A percentile compares a stretch with the other conserved stretches of the same genome.
phyloP scores from a whole-genome alignment of 2,329 filamentous ascomycete genomes.

The Corynespora cassiicola region DNA sequence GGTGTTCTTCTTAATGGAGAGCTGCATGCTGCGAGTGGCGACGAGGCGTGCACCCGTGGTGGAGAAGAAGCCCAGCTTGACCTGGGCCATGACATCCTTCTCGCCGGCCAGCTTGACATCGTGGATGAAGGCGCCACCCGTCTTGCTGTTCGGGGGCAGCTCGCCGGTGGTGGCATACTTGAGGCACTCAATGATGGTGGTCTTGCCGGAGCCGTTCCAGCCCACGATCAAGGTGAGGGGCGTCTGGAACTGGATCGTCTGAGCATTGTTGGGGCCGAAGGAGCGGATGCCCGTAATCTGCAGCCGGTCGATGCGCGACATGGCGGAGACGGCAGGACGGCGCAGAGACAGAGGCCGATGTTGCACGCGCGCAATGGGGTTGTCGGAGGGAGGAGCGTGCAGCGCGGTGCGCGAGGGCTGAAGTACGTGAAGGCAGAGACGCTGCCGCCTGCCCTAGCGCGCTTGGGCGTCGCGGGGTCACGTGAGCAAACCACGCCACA shows the following conservation, averaged over 20 bases:
- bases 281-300: conserved; percentile 85
- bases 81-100: conserved; percentile 87
- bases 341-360: too few relatives aligned
- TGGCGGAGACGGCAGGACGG: too few relatives aligned
- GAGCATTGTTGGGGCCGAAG: conserved; percentile 76
- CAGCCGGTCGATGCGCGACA: conserved; percentile 87
- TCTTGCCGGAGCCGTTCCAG: conserved; percentile 97
- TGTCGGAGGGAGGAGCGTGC: too few relatives aligned
- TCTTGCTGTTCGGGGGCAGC: conserved; percentile 86
- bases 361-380: too few relatives aligned
- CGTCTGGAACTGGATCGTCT: conserved; percentile 86
- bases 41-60: conserved; percentile 82
- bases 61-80: conserved; percentile 85
- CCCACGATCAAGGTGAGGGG: conserved; percentile 96
- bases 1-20: conserved; percentile 82
- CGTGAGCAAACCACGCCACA: neutral
- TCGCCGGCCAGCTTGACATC: conserved; percentile 92
- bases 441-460: too few relatives aligned
- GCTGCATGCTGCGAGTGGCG: conserved; percentile 80
- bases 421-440: too few relatives aligned
- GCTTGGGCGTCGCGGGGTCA: neutral
- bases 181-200: conserved; percentile 97
- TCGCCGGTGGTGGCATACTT: conserved; percentile 98
- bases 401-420: too few relatives aligned
- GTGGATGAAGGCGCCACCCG: conserved; percentile 91